Evolutionary conservation across 306 rosid genomes (phyloP).

Genomic region (Fagus sylvatica): DNA sequence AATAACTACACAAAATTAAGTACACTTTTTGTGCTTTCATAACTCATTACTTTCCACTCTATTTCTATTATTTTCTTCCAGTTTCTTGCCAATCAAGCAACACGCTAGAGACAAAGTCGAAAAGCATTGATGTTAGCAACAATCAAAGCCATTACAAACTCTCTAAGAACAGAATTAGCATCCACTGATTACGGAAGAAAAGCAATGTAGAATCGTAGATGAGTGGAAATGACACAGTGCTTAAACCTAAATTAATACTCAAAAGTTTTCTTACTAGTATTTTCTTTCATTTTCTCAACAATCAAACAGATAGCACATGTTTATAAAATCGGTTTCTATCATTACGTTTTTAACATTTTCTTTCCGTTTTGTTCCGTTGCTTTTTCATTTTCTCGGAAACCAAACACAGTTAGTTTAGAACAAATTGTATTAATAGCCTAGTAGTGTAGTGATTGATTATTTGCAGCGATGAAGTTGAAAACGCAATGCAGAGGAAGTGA

Average conservation of each 20-base stretch:
- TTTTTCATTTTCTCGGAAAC: background rate
- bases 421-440: background rate
- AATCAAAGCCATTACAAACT: background rate
- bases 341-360: background rate
- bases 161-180: background rate
- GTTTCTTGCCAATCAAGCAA: background rate
- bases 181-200: background rate
- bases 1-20: no score
- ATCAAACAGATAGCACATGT: background rate
- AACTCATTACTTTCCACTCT: background rate
- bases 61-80: background rate
- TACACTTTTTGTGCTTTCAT: background rate
- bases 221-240: background rate
- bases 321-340: background rate
- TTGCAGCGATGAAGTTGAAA: background rate
- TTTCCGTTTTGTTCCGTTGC: background rate
- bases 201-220: background rate
- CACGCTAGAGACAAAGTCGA: background rate
- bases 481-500: background rate
- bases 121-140: background rate
- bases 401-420: background rate
- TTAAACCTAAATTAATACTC: background rate
- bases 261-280: background rate
- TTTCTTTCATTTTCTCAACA: conserved; percentile 7
- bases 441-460: no score